Base-by-base conservation (phyloP, 2,329 filamentous ascomycete species). In the Stachybotrys elegans region DNA sequence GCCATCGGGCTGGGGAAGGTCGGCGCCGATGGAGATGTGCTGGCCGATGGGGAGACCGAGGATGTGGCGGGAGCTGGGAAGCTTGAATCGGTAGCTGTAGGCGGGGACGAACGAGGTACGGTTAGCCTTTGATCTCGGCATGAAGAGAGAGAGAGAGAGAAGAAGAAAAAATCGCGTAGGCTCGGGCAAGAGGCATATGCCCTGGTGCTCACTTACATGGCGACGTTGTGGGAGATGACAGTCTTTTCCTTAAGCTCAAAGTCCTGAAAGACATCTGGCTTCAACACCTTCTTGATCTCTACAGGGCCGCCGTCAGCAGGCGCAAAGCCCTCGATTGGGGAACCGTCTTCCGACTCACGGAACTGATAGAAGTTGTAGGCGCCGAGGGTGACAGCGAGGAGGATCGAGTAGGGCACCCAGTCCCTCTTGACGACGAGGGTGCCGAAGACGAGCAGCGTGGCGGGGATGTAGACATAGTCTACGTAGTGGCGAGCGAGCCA, bases 11-110 rank as follows among this genome's bases (percentile, higher is more conserved):
- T 84, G 79, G 35, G 68, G 58, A 49, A 90, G 80, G 45, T 78
- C 81, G 44, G 90, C 92, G 55, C 86, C 88, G 62, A 98, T 89
- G 50, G 92, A 96, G 70, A 98, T 96, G 76, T 98, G 93, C 74
- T 98, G 93, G 62, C 93, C 93, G 72, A 97, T 97, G 54, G 93
- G 92, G 35, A 97, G 86, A 61, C 93, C 93, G 59, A 97, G 88
- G 65, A 96, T 89, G 55, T 87, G 81, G 57, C 75, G 84, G 32
- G 83, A 72, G 42, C 76, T 76, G 45, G 91, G 91, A 32, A 98
- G 87, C 52, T 79, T 78, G 73, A 97, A 96, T 61, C 93, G 90
- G 77, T 97, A 98, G 73, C 85, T 89, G 48, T 43, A 21, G 40
- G n/a, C 25, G 17, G 40, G 22, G 14, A 25, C 31, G 23, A 5